phyloP scores from a whole-genome alignment of 441 rosid genomes.

The Pelargonium citronellum region DNA sequence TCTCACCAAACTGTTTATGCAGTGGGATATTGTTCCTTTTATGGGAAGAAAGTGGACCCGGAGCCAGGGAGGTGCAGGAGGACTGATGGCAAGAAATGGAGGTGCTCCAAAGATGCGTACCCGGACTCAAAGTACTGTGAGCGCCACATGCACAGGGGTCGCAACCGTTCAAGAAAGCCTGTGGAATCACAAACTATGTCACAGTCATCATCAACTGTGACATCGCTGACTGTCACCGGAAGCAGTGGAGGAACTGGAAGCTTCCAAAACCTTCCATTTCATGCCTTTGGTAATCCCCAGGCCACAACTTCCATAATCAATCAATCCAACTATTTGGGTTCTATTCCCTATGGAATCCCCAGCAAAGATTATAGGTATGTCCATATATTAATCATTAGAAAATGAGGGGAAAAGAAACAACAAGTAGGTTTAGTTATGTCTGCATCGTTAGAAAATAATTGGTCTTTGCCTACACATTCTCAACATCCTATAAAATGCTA shows the following conservation, averaged over 20 bases:
- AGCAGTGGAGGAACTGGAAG: conserved; percentile 15
- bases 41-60: conserved; percentile 61
- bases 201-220: conserved; percentile 25
- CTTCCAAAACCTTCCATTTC: neutral
- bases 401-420: neutral
- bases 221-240: conserved; percentile 19
- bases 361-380: conserved; percentile 1
- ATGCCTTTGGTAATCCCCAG: neutral
- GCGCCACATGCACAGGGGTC: conserved; percentile 98
- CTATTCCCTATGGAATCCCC: conserved; percentile 3
- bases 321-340: neutral
- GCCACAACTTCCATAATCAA: neutral
- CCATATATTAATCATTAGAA: neutral
- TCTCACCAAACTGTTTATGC: neutral
- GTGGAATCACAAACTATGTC: conserved; percentile 53
- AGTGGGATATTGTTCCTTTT: neutral
- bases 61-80: conserved; percentile 93
- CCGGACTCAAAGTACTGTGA: conserved; percentile 95
- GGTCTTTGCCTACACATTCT: neutral
- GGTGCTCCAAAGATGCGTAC: conserved; percentile 91
- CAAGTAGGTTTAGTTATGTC: neutral
- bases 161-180: conserved; percentile 99
- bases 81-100: conserved; percentile 99
- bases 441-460: neutral
- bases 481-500: neutral